Base-by-base conservation (phyloP, 2,329 filamentous ascomycete species). In the Hypoxylon sp. region DNA sequence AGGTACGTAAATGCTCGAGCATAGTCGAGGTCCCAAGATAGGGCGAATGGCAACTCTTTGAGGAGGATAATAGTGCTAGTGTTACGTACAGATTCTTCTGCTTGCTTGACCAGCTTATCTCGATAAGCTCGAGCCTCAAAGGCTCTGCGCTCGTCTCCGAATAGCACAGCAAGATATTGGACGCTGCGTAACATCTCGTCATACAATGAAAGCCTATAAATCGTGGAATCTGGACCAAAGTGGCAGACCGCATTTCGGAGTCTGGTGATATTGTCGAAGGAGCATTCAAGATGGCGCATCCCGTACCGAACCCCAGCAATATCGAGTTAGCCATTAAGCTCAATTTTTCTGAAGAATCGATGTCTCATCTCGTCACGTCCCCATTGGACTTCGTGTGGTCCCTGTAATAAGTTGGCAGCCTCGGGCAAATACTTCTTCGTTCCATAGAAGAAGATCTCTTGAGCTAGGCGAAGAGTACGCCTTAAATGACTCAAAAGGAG, bases 81-180 rank as follows among this genome's bases (percentile, higher is more conserved):
- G n/a, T 51, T 2, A 1, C 8, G 8, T 3, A 50, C n/a, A 5
- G 11, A 17, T 11, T 26, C 8, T 14, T 66, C 42, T 2, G 42
- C 35, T 1, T 48, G 13, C 10, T 9, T 19, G 1, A 37, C n/a
- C 6, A 61, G 22, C 5, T 44, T n/a, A 8, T 61, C 44, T 9
- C 63, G 55, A 5, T 57, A 5, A 5, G 13, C 31, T 26, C 57
- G 42, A 10, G 22, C 57, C 3, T 5, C 24, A 3, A 50, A 22
- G 17, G 57, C 63, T 14, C 33, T 26, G 1, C 19, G 24, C 22
- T 60, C 63, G 13, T 66, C 63, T 1, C 24, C 50, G 57, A 66
- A 52, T 11, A 51, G 11, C 8, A 66, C 29, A 10, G 63, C 55
- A 3, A 31, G 29, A 8, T 31, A 8, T 31, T 31, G 29, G 29